phyloP scores from a whole-genome alignment of 148 eudicot genomes.

The Chenopodium formosanum region DNA sequence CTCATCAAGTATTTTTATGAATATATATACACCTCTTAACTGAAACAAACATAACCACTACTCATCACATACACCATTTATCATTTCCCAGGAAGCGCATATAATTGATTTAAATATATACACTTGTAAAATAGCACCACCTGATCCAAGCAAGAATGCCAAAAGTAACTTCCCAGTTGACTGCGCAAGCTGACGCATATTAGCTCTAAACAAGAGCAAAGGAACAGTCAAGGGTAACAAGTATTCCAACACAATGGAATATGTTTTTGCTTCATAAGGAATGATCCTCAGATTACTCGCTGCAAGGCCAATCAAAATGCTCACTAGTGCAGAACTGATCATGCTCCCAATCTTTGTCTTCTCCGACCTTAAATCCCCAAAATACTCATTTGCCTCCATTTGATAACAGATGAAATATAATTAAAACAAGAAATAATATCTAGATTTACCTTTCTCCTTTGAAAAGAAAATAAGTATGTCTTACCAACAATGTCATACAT shows the following conservation, averaged over 20 bases:
- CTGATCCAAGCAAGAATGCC: conserved; percentile 91
- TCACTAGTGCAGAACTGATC: conserved; percentile 75
- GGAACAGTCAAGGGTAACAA: conserved; percentile 78
- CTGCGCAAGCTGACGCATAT: conserved; percentile 53
- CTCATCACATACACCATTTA: not conserved
- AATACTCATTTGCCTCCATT: conserved; percentile 24
- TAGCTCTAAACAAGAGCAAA: conserved; percentile 76
- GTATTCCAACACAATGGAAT: conserved; percentile 52
- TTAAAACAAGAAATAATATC: not conserved
- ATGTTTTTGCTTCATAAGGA: conserved; percentile 67
- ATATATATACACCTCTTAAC: not conserved
- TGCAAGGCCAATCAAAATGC: conserved; percentile 69
- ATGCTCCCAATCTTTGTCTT: conserved; percentile 77
- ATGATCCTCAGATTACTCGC: conserved; percentile 76
- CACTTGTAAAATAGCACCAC: conserved; percentile 24
- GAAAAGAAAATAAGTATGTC: not conserved
- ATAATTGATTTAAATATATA: not conserved
- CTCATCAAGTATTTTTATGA: not conserved
- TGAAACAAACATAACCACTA: not conserved
- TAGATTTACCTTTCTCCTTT: not conserved
- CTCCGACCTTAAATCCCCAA: conserved; percentile 70
- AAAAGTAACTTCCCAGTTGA: conserved; percentile 71
- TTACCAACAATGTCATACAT: not conserved
- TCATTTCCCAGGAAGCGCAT: not conserved
- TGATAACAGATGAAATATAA: not conserved